Conservation (phyloP, 1,139 yeast species). For the Zygotorulaspora mrakii region DNA sequence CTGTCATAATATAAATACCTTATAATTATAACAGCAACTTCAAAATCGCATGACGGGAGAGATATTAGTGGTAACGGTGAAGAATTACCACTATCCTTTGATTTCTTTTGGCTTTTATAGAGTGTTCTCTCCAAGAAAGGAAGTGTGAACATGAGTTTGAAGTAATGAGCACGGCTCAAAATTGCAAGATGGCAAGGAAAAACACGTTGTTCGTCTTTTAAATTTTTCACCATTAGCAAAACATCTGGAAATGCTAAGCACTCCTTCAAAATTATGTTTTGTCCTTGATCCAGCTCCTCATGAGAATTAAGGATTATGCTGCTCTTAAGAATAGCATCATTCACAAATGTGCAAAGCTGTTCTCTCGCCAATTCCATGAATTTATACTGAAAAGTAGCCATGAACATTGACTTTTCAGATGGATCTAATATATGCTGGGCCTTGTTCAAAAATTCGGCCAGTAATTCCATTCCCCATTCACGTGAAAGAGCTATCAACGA, state of each 20-base stretch:
- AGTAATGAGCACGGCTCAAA: slow-evolving; percentile 59
- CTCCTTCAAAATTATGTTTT: slow-evolving; percentile 7
- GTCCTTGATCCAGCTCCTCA: slow-evolving; percentile 1
- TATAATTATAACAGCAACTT: slow-evolving; percentile 53
- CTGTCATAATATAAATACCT: slow-evolving; percentile 61
- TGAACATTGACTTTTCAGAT: slow-evolving; percentile 41
- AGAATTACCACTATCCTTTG: too few relatives aligned
- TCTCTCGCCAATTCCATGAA: slow-evolving; percentile 48
- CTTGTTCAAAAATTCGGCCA: slow-evolving; percentile 38
- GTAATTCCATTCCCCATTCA: slow-evolving; percentile 39
- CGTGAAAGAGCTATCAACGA: slow-evolving; percentile 39
- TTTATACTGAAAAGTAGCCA: slow-evolving; percentile 44
- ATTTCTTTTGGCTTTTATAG: not conserved
- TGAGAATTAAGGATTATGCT: slow-evolving; percentile 29
- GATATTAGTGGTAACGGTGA: slow-evolving; percentile 41
- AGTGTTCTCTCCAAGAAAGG: slow-evolving; percentile 39
- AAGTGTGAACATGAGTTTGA: slow-evolving; percentile 60
- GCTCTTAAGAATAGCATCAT: slow-evolving; percentile 38
- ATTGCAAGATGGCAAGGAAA: slow-evolving; percentile 67
- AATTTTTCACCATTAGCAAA: slow-evolving; percentile 41
- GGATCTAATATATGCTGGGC: slow-evolving; percentile 26
- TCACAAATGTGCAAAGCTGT: slow-evolving; percentile 44
- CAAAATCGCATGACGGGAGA: slow-evolving; percentile 40
- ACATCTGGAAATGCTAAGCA: slow-evolving; percentile 47
- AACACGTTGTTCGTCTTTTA: slow-evolving; percentile 32